phyloP scores from a whole-genome alignment of 2,329 filamentous ascomycete genomes.

The Aspergillus sp. region DNA sequence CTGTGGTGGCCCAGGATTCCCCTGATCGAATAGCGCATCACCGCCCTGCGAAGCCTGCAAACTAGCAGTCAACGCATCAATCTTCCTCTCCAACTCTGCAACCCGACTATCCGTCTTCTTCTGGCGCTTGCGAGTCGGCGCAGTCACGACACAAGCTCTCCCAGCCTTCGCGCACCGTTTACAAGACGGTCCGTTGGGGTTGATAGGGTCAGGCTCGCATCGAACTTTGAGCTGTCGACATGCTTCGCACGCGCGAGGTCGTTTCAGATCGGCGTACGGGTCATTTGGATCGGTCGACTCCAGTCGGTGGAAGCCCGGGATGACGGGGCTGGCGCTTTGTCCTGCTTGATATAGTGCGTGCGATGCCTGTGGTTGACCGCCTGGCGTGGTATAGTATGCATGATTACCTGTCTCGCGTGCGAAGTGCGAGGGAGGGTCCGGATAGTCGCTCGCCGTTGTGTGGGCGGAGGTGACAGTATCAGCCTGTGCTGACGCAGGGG shows the following conservation, averaged over 20 bases:
- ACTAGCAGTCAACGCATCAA: slow-evolving; percentile 79
- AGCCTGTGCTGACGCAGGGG: too few relatives aligned
- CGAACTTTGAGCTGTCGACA: slow-evolving; percentile 76
- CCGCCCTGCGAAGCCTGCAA: slow-evolving; percentile 54
- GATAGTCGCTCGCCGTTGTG: slow-evolving; percentile 2
- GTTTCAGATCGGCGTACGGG: slow-evolving; percentile 52
- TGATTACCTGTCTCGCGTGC: too few relatives aligned
- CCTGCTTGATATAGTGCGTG: too few relatives aligned
- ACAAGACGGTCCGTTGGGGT: slow-evolving; percentile 58
- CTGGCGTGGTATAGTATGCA: too few relatives aligned
- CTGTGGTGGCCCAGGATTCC: slow-evolving; percentile 18
- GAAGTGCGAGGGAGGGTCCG: too few relatives aligned
- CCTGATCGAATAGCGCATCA: slow-evolving; percentile 12
- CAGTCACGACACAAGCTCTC: slow-evolving; percentile 72
- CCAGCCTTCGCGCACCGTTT: slow-evolving; percentile 75
- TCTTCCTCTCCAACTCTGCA: slow-evolving; percentile 86
- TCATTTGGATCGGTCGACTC: slow-evolving; percentile 5
- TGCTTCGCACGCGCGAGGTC: slow-evolving; percentile 68
- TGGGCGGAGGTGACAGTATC: slow-evolving; percentile 3
- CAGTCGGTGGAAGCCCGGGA: too few relatives aligned
- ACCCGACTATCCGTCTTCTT: slow-evolving; percentile 90
- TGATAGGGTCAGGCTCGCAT: slow-evolving; percentile 68
- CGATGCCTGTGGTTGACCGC: too few relatives aligned
- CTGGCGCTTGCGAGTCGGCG: slow-evolving; percentile 71
- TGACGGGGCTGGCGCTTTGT: too few relatives aligned